Evolutionary conservation across 2,329 filamentous ascomycete genomes (phyloP), one percentile per base, ranked within the genome.

Genomic region (Colletotrichum acutatum): DNA sequence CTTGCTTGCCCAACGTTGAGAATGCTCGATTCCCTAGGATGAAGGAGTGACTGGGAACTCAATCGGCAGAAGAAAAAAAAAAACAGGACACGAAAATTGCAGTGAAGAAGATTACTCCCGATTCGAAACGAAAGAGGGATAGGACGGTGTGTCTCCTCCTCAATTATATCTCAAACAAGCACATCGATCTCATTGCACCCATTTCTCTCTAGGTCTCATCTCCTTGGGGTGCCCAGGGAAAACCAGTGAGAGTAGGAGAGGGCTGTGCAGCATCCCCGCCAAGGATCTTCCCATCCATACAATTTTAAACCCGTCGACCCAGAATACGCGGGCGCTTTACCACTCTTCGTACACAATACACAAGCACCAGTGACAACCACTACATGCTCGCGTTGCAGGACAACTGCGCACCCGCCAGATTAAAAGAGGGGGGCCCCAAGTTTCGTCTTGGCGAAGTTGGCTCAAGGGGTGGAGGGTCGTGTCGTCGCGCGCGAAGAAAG

Each of bases 201-300:
- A 14, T 64, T 28, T 37, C 30, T n/a, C n/a, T n/a, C n/a, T n/a
- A n/a, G 32, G 32, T 30, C 32, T n/a, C 24, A 24, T 54, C 24
- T 54, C 22, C 52, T 19, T 54, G 32, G 32, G 4, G 22, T 42
- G 52, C 49, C 49, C 49, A 65, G 52, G 52, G 7, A 12, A 57
- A 28, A 5, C 22, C 26, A 57, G 52, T 28, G 2, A 28, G 54
- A 34, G n/a, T 32, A 57, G 52, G 62, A 60, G 57, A 60, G 57
- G 62, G 62, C 62, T 65, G 62, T 65, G 62, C 62, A 65, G 32
- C 52, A 30, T 57, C 16, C 52, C 16, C 62, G 62, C 62, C 62
- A 65, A 65, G 62, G 62, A 65, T 56, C 19, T n/a, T 9, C 49
- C 61, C 60, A 63, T 63, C 46, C 60, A 63, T 52, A 64, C 62